phyloP scores from a whole-genome alignment of 306 rosid species.

The Arachis stenosperma region DNA sequence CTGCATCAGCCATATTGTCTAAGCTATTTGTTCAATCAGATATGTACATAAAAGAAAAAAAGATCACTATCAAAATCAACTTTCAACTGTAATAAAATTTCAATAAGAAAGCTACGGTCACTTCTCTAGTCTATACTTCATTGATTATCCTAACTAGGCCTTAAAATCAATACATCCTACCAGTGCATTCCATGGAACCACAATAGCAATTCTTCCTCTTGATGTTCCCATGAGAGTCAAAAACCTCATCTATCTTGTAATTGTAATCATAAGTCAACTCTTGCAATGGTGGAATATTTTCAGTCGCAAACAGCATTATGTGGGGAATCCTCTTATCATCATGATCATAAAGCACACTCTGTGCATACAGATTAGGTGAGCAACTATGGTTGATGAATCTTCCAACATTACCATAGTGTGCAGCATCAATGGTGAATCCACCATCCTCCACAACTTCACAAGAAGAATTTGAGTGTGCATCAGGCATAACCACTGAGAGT shows the following conservation, averaged over 20 bases:
- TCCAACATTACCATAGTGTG: constrained; percentile 63
- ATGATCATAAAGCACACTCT: constrained; percentile 67
- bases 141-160: neutral
- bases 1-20: neutral
- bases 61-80: neutral
- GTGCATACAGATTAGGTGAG: constrained; percentile 73
- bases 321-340: constrained; percentile 69
- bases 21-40: neutral
- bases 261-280: constrained; percentile 70
- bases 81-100: neutral
- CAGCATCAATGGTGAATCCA: constrained; percentile 67
- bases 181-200: constrained; percentile 62
- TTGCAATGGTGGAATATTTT: constrained; percentile 62
- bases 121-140: neutral
- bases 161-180: constrained; percentile 62
- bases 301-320: constrained; percentile 69
- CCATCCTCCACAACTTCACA: constrained; percentile 40
- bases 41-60: neutral
- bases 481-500: constrained; percentile 43
- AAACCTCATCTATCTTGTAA: constrained; percentile 55
- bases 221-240: constrained; percentile 59
- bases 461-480: constrained; percentile 31
- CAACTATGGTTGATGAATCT: constrained; percentile 81
- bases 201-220: constrained; percentile 68
- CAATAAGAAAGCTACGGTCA: neutral